Base-by-base conservation (phyloP, 306 rosid genomes). In the Lotus japonicus region DNA sequence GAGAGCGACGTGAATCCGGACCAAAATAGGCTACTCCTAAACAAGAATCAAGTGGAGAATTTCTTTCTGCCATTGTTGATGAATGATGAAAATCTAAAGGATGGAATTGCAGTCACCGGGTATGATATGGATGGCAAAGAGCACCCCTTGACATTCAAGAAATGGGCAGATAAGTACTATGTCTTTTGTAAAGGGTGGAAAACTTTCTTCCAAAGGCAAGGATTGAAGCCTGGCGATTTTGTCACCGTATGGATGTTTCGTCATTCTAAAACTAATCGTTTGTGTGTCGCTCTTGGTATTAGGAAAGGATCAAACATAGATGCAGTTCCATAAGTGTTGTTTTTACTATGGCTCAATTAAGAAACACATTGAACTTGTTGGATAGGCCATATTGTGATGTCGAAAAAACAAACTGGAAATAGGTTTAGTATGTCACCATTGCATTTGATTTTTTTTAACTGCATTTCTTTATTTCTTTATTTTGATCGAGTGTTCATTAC, bases 211-310 rank as follows among this genome's bases (percentile, higher is more conserved):
- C 2, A 10, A 10, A 0, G 0, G 0, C 28, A 58, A 15, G 0
- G 0, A 2, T 16, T 58, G 1, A n/a, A 8, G 3, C 2, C 0
- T 0, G 0, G 9, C 2, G 31, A 36, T 15, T 0, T 0, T 0
- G 0, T 58, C 10, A 58, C 0, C 0, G 46, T 17, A 0, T 58
- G 31, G 49, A 58, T 58, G 2, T 58, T 58, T 58, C 48, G 48
- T 36, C 65, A 58, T 10, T 38, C 48, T 4, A 0, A 2, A 2
- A 39, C n/a, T 4, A 5, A 16, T 0, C 9, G 5, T 12, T 0
- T 58, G 1, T 35, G 28, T 1, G 2, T 58, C 0, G 14, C 26
- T 15, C 13, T 60, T 11, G 16, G 42, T 38, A 1, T 8, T 9
- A 38, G 11, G 9, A 38, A 9, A 38, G 31, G 31, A 21, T 21